These are phyloP conservation scores for Paracamarosporium sp. DNA, from an alignment of 2,329 filamentous ascomycete species.

Conservation along the genomic window DNA sequence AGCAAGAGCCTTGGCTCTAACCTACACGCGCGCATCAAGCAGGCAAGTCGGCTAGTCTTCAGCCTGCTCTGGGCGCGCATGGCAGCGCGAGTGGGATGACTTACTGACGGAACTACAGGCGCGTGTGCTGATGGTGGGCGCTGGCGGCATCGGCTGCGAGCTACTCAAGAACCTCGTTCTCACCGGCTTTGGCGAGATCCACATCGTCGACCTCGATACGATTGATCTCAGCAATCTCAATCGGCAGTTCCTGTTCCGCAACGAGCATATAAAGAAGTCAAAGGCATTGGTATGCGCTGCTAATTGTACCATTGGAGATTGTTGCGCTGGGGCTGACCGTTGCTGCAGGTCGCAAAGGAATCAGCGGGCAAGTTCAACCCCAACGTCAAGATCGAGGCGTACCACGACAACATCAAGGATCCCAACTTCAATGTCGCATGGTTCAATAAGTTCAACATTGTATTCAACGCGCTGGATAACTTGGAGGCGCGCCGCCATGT, in stretches of 20 bases:
- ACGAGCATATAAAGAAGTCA: constrained; percentile 97
- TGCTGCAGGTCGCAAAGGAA: constrained; percentile 81
- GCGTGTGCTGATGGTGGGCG: constrained; percentile 90
- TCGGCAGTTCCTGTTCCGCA: constrained; percentile 93
- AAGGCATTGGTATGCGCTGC: constrained; percentile 79
- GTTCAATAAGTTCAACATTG: constrained; percentile 82
- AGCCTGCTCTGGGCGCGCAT: constrained; percentile 1
- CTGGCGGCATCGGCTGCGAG: constrained; percentile 96
- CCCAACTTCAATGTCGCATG: constrained; percentile 83
- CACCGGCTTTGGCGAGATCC: constrained; percentile 88
- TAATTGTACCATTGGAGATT: background rate
- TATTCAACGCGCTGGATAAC: constrained; percentile 98
- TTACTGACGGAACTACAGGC: constrained; percentile 64
- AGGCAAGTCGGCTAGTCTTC: constrained; percentile 58
- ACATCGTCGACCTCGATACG: constrained; percentile 96
- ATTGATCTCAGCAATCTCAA: constrained; percentile 98
- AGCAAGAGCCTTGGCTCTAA: constrained; percentile 67
- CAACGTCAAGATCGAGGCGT: constrained; percentile 80
- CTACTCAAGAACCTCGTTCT: constrained; percentile 95
- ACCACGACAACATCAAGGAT: constrained; percentile 97
- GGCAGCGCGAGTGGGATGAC: too few species aligned
- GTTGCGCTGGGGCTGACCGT: constrained; percentile 24
- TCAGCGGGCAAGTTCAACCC: constrained; percentile 91
- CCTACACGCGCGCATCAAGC: constrained; percentile 70
- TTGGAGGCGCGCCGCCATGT: constrained; percentile 92